phyloP scores from a whole-genome alignment of 768 basidiomycete species.

The Podaxis sp. region DNA sequence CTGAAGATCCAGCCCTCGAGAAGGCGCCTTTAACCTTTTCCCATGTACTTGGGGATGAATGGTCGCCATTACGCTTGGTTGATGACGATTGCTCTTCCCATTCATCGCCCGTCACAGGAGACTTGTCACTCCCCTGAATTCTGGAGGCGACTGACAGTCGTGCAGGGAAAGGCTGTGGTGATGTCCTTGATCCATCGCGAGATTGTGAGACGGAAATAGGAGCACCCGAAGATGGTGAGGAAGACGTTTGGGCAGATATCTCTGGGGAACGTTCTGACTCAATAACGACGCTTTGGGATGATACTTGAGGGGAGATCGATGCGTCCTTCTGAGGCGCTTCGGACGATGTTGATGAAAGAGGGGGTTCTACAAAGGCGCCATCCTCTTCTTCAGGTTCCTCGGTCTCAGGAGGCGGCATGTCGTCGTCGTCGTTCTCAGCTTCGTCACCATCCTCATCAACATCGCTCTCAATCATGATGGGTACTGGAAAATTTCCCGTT shows the following conservation, averaged over 20 bases:
- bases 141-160: slow-evolving; percentile 61
- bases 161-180: slow-evolving; percentile 53
- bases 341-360: slow-evolving; percentile 48
- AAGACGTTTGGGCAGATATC: slow-evolving; percentile 38
- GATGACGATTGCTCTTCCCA: slow-evolving; percentile 44
- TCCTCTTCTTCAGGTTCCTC: slow-evolving; percentile 35
- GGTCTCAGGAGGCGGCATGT: slow-evolving; percentile 20
- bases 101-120: slow-evolving; percentile 47
- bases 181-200: slow-evolving; percentile 41
- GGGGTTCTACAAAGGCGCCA: slow-evolving; percentile 44
- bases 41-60: slow-evolving; percentile 57
- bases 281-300: slow-evolving; percentile 57
- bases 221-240: slow-evolving; percentile 40
- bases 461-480: slow-evolving; percentile 40
- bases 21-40: slow-evolving; percentile 69
- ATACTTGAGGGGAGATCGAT: slow-evolving; percentile 43
- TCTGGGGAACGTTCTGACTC: slow-evolving; percentile 62
- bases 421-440: slow-evolving; percentile 44
- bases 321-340: slow-evolving; percentile 42
- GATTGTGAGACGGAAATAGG: slow-evolving; percentile 12
- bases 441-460: slow-evolving; percentile 56
- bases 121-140: slow-evolving; percentile 51
- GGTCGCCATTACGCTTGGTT: slow-evolving; percentile 55
- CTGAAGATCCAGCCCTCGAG: slow-evolving; percentile 59
- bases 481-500: slow-evolving; percentile 31